These are phyloP conservation scores for Cercospora sp. DNA, from an alignment of 2,329 filamentous ascomycete species.

Conservation along the genomic window DNA sequence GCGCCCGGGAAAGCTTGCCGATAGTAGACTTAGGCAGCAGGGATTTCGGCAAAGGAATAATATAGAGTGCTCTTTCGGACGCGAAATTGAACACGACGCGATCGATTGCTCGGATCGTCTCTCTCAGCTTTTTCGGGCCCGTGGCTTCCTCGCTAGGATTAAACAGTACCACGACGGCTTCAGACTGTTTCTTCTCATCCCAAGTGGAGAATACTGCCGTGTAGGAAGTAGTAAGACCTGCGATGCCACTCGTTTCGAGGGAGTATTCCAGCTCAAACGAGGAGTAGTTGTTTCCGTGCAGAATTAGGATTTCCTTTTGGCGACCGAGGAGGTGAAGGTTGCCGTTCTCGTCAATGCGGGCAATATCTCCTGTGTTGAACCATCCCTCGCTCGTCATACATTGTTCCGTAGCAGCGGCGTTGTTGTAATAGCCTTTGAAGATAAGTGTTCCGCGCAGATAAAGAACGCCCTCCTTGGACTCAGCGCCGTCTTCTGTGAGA, in stretches of 20 bases:
- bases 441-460: constrained; percentile 28
- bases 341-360: constrained; percentile 23
- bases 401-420: constrained; percentile 39
- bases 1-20: constrained; percentile 29
- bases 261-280: constrained; percentile 29
- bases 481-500: background rate
- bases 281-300: constrained; percentile 29
- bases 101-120: constrained; percentile 21
- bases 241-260: constrained; percentile 23
- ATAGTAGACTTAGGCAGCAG: constrained; percentile 28
- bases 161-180: constrained; percentile 27
- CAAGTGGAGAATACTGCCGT: constrained; percentile 28
- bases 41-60: constrained; percentile 24
- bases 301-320: constrained; percentile 28
- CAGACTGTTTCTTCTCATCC: constrained; percentile 23
- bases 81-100: constrained; percentile 22
- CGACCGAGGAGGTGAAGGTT: constrained; percentile 27
- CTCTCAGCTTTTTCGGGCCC: constrained; percentile 20
- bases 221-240: constrained; percentile 22
- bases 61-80: constrained; percentile 21
- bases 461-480: constrained; percentile 14
- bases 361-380: constrained; percentile 36
- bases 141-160: constrained; percentile 26
- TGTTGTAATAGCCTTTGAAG: constrained; percentile 43
- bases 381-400: constrained; percentile 42